Evolutionary conservation across 768 basidiomycete genomes (phyloP).

Genomic region (Termitomyces heimii): DNA sequence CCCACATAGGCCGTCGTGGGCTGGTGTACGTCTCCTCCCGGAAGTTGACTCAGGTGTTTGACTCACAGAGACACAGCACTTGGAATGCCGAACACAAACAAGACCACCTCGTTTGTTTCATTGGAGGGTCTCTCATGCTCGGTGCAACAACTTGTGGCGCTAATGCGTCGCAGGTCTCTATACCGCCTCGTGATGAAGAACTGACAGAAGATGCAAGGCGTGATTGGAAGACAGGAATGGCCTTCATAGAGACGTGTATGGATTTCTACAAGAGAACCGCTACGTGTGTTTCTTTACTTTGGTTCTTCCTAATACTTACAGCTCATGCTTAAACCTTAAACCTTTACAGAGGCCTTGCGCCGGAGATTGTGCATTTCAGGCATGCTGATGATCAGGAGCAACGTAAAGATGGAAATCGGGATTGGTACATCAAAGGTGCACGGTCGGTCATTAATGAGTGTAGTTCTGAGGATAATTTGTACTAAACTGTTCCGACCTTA

Average conservation of each 20-base stretch:
- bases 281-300: slow-evolving; percentile 48
- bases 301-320: not conserved
- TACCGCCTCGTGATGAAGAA: slow-evolving; percentile 58
- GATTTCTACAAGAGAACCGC: slow-evolving; percentile 67
- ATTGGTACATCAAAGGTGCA: slow-evolving; percentile 91
- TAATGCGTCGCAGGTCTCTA: slow-evolving; percentile 40
- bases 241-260: slow-evolving; percentile 84
- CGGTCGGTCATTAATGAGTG: slow-evolving; percentile 29
- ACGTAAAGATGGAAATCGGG: slow-evolving; percentile 29
- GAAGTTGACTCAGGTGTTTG: not conserved
- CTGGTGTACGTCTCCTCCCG: slow-evolving; percentile 22
- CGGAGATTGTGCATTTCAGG: slow-evolving; percentile 86
- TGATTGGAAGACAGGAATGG: slow-evolving; percentile 82
- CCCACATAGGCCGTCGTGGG: slow-evolving; percentile 34
- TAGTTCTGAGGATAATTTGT: not conserved
- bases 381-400: slow-evolving; percentile 42
- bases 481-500: not conserved
- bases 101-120: slow-evolving; percentile 95
- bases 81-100: slow-evolving; percentile 82
- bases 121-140: slow-evolving; percentile 87
- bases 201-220: slow-evolving; percentile 57
- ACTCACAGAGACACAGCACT: slow-evolving; percentile 29
- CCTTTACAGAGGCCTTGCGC: slow-evolving; percentile 63
- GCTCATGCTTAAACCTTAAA: not conserved
- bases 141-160: slow-evolving; percentile 71